Evolutionary conservation across 2,329 filamentous ascomycete species (phyloP), one percentile per base, ranked within the genome.

Genomic region (Fusarium duplospermum): DNA sequence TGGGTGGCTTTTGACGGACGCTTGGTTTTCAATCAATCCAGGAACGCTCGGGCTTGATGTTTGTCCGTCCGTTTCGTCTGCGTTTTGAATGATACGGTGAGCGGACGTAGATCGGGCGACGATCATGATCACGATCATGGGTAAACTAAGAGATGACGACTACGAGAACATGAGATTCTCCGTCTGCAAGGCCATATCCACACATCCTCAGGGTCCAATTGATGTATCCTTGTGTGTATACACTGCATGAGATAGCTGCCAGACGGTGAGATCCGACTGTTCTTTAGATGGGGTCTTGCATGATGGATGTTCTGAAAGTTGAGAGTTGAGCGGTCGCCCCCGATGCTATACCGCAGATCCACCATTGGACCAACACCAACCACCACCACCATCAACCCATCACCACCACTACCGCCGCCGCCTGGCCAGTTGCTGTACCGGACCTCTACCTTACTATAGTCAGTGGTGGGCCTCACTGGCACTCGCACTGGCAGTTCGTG

Each of bases 1-100:
- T 58, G 45, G 52, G 56, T 71, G 35, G 66, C 42, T 59, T 58
- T 70, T 62, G 70, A 69, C 47, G 42, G 66, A n/a, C n/a, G 24
- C 24, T 24, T 24, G 24, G 24, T 24, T 24, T 36, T 36, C 40
- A 13, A 14, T 45, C 40, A 45, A 45, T 45, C 42, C 42, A 45
- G 42, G 42, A 45, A 68, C 69, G 63, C 69, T 77, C 61, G 62
- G 66, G 64, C 73, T 68, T 50, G 50, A 52, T 45, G 62, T 72
- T 72, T 65, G 69, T 74, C 64, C 71, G 68, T 66, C 42, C 56
- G 61, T 22, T 57, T 40, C 27, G 54, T 54, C 22, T 24, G 54
- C 59, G 27, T 50, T 56, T 42, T 64, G 31, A 29, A 20, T 57
- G 35, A 56, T 18, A 52, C 47, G 47, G 47, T 52, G 47, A 61